Evolutionary conservation across 495 filamentous ascomycete species (phyloP).

Genomic region (Aspergillus campestris): DNA sequence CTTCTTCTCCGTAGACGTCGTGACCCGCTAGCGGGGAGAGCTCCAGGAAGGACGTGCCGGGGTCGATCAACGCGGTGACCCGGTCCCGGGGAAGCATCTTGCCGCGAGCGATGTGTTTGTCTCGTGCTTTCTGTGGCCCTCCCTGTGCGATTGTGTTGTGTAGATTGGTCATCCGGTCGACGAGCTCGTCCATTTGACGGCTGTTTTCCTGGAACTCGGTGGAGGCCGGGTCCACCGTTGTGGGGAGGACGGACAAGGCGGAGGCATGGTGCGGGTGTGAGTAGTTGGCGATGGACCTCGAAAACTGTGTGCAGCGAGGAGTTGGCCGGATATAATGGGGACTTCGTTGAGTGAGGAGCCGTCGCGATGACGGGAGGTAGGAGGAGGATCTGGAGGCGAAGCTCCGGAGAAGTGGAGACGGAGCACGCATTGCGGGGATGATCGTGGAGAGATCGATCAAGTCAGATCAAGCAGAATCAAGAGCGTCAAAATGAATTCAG

Average conservation of each 20-base stretch:
- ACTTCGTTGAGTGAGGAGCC: not conserved
- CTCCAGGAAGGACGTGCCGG: constrained; percentile 85
- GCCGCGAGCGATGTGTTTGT: constrained; percentile 79
- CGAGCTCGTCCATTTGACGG: constrained; percentile 65
- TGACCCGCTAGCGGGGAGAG: constrained; percentile 82
- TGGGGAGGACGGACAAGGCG: constrained; percentile 71
- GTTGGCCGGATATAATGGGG: not conserved
- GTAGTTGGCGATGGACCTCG: constrained; percentile 46
- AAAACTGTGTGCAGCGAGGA: not conserved
- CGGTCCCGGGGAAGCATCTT: constrained; percentile 96
- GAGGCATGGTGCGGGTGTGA: constrained; percentile 58
- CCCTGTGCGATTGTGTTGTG: constrained; percentile 65
- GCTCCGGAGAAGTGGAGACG: constrained; percentile 30
- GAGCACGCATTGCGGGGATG: constrained; percentile 31
- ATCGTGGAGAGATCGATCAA: not conserved
- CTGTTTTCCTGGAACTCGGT: constrained; percentile 77
- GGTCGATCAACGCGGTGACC: constrained; percentile 78
- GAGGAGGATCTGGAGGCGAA: constrained; percentile 16
- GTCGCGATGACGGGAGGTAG: constrained; percentile 3
- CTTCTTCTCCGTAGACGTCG: constrained; percentile 81
- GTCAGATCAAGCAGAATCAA: not conserved
- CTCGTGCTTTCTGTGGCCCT: constrained; percentile 71
- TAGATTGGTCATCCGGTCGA: constrained; percentile 54
- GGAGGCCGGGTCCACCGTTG: constrained; percentile 66
- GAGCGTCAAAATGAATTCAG: not conserved